Evolutionary conservation across 176 grass and related monocot species (phyloP), one percentile per base, ranked within the genome.

Genomic region (Eragrostis nindensis): DNA sequence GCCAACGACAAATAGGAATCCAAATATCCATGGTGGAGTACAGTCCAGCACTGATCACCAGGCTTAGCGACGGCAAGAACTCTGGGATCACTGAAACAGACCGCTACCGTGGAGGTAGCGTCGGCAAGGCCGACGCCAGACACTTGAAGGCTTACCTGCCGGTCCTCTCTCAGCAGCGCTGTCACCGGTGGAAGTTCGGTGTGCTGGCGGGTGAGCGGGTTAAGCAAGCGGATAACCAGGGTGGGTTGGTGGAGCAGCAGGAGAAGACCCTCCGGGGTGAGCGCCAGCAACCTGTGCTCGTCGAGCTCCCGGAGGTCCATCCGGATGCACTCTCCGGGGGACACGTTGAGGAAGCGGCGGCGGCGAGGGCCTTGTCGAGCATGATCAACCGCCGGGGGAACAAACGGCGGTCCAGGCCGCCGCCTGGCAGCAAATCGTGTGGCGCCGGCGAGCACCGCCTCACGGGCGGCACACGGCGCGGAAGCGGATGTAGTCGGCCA

Each of bases 261-360:
- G 0, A 73, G 71, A 1, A 73, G 71, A 16, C 71, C 71, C 17
- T 73, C 71, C 3, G 27, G 22, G 13, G 44, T 57, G 30, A 74
- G 9, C 27, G 71, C 71, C 0, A 56, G 49, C 18, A 55, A 2
- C 18, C 49, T n/a, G 50, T 57, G 71, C 18, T 25, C 71, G 15
- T 18, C 71, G 18, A 57, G 71, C 17, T 74, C 71, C 18, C 18
- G 71, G 30, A 74, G 30, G 50, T 74, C 52, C 11, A 5, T 59
- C 2, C 21, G 36, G 52, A 59, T 25, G 52, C 52, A 75, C 36
- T 57, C 52, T 19, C 72, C 52, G 5, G 72, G 41, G 18, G 49
- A 56, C 29, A 72, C 49, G 71, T 55, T 56, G 18, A 74, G 71
- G 49, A 72, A 72, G 26, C 69, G 45, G 46, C 18, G 69, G 15